A percentile compares a stretch with the other conserved stretches of the same genome.
Evolutionary conservation across 495 filamentous ascomycete species (phyloP).

Genomic region (Antarctomyces pellizariae): DNA sequence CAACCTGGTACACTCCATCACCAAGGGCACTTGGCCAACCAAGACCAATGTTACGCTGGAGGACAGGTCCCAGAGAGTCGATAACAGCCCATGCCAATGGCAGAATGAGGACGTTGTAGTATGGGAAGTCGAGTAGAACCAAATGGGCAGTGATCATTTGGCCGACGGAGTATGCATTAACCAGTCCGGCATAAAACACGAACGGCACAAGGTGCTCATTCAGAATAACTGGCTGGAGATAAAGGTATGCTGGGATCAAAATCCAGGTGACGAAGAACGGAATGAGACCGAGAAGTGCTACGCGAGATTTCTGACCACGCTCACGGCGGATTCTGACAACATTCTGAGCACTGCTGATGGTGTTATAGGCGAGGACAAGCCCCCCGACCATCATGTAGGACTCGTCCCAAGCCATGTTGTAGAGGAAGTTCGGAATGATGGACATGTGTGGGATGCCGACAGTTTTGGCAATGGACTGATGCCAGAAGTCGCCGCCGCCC

Average conservation of each 20-base stretch:
- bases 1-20: constrained; percentile 51
- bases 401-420: constrained; percentile 61
- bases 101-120: constrained; percentile 54
- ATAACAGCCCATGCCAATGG: constrained; percentile 47
- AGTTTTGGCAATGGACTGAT: constrained; percentile 49
- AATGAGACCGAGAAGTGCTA: constrained; percentile 55
- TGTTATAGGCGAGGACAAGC: constrained; percentile 65
- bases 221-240: constrained; percentile 63
- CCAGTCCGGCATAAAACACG: constrained; percentile 57
- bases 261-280: constrained; percentile 60
- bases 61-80: constrained; percentile 49
- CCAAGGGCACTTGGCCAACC: constrained; percentile 67
- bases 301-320: constrained; percentile 40
- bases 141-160: constrained; percentile 89
- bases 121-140: constrained; percentile 63
- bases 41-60: constrained; percentile 32
- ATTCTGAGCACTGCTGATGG: constrained; percentile 43
- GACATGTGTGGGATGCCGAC: constrained; percentile 40
- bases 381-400: constrained; percentile 89
- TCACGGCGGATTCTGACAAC: constrained; percentile 59
- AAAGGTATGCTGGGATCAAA: constrained; percentile 52
- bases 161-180: constrained; percentile 86
- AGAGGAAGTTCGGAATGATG: constrained; percentile 42
- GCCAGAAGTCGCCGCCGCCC: constrained; percentile 84
- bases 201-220: constrained; percentile 69